Evolutionary conservation across 2,329 filamentous ascomycete genomes (phyloP).

Genomic region (Aspergillus flavus): DNA sequence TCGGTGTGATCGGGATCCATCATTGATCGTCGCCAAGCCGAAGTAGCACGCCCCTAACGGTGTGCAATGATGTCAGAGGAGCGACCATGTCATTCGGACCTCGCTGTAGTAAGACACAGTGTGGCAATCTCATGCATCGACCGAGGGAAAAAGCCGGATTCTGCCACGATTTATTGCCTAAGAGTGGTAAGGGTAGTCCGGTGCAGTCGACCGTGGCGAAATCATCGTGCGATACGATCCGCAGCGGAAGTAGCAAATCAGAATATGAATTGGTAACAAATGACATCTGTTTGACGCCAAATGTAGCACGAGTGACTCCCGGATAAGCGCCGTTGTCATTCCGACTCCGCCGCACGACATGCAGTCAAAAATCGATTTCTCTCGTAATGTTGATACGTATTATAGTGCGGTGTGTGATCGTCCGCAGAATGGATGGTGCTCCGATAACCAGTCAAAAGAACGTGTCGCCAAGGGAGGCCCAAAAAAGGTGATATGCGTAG

Average conservation of each 20-base stretch:
- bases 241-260: background rate
- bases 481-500: background rate
- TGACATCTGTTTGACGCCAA: background rate
- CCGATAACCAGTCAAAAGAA: background rate
- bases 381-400: background rate
- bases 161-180: background rate
- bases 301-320: background rate
- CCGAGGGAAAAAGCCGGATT: background rate
- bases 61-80: slow-evolving; percentile 35
- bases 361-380: background rate
- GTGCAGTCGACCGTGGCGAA: background rate
- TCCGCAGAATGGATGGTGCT: background rate
- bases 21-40: slow-evolving; percentile 23
- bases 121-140: background rate
- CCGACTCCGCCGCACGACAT: background rate
- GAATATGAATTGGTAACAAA: background rate
- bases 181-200: background rate
- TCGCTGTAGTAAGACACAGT: background rate
- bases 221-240: slow-evolving; percentile 3
- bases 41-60: slow-evolving; percentile 21
- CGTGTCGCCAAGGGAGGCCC: background rate
- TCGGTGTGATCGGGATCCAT: slow-evolving; percentile 14
- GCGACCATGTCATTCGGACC: background rate
- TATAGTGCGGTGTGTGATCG: background rate
- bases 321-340: background rate